A percentile compares a stretch with the other conserved stretches of the same genome.
Conservation (phyloP, 805 yeast species). For the Starmerella sirachaensis region DNA sequence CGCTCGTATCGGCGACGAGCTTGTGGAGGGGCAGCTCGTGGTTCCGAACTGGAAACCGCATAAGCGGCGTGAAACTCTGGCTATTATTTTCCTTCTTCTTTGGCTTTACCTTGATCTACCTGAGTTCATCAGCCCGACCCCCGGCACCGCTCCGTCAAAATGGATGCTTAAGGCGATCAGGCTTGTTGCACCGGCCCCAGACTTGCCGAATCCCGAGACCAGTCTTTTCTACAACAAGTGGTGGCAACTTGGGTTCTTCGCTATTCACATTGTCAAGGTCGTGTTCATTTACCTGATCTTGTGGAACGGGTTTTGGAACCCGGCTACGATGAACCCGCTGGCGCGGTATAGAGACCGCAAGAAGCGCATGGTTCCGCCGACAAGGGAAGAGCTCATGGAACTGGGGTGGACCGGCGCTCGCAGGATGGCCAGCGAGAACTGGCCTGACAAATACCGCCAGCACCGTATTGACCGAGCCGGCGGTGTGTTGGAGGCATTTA, state of each 20-base stretch:
- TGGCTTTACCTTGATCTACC: slow-evolving; percentile 96
- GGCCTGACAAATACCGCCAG: slow-evolving; percentile 56
- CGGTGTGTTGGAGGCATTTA: slow-evolving; percentile 57
- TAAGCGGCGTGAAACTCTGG: slow-evolving; percentile 23
- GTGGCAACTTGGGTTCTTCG: slow-evolving; percentile 62
- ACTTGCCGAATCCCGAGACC: slow-evolving; percentile 38
- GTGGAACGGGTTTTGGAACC: slow-evolving; percentile 68
- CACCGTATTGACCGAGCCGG: slow-evolving; percentile 54
- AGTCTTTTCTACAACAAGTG: slow-evolving; percentile 34
- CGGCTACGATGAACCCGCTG: slow-evolving; percentile 41
- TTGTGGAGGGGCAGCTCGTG: slow-evolving; percentile 86
- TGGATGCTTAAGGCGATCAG: slow-evolving; percentile 33
- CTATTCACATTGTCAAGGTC: slow-evolving; percentile 56
- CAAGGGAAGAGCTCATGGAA: slow-evolving; percentile 44
- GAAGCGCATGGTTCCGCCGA: slow-evolving; percentile 11
- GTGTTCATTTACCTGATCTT: slow-evolving; percentile 44
- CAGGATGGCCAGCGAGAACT: slow-evolving; percentile 57
- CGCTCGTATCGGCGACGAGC: slow-evolving; percentile 42
- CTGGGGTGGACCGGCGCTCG: slow-evolving; percentile 96
- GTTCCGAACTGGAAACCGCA: slow-evolving; percentile 57
- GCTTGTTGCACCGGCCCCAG: slow-evolving; percentile 28
- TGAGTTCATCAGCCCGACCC: slow-evolving; percentile 78
- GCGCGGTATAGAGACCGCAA: slow-evolving; percentile 21
- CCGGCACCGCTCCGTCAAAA: slow-evolving; percentile 72
- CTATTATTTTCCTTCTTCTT: slow-evolving; percentile 27